Base-by-base conservation (phyloP, 225 moss, liverwort and hornwort species). In the Marchantia polymorpha region DNA sequence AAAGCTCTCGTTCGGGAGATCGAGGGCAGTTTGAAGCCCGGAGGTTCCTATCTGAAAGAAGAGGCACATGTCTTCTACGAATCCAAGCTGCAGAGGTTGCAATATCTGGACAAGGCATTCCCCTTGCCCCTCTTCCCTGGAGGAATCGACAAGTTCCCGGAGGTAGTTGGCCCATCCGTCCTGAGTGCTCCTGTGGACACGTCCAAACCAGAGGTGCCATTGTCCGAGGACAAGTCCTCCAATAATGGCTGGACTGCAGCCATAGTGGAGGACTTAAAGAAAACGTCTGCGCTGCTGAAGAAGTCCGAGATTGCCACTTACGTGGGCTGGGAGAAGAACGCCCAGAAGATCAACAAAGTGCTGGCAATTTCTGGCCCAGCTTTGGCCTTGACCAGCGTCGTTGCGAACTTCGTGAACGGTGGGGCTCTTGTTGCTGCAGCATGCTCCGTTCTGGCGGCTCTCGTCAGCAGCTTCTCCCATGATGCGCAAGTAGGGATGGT, bases 401-500 rank as follows among this genome's bases (percentile, higher is more conserved):
- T 84, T 60, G 80, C 63, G 0, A 87, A 84, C 46, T 84, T 82
- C 59, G 49, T 81, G n/a, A 52, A 31, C 7, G 39, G 72, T n/a
- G 87, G 84, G 60, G 77, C 87, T 63, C 54, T 76, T 0, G 61
- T 82, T 20, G 85, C 85, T 4, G 83, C 89, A 72, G 84, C 69
- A 8, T 86, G 85, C 83, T 89, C 85, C 49, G 86, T 89, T 50
- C 30, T 86, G 66, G 87, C 87, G 39, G 89, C 87, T 71, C 77
- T 91, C 13, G 51, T 76, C 81, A 83, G 82, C 79, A 89, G 87
- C 78, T 84, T 91, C 74, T 79, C 89, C 7, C 89, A 91, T 51
- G 89, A 85, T 75, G 84, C 80, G 27, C 91, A 91, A 73, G 87
- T 91, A 58, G 90, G 90, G 30, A 90, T 87, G 90, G 73, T 90